These are phyloP conservation scores for Mortierella antarctica DNA, from an alignment of 192 early-diverging fungal genomes.

Conservation along the genomic window DNA sequence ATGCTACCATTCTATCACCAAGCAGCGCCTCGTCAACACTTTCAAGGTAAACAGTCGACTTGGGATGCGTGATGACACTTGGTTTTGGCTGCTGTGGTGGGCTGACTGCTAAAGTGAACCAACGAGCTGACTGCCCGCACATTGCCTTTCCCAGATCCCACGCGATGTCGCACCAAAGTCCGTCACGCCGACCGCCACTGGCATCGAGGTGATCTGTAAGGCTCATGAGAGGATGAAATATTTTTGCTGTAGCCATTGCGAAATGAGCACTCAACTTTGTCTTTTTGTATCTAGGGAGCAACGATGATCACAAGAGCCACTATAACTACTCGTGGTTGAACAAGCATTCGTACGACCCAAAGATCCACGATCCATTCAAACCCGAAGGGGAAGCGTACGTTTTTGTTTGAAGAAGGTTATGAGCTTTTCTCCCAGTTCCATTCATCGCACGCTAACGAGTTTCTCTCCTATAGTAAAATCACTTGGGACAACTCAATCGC, in stretches of 20 bases:
- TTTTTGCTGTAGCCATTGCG: too few species aligned
- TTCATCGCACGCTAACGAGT: neutral
- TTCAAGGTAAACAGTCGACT: slow-evolving; percentile 47
- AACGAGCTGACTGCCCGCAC: neutral
- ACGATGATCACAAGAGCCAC: slow-evolving; percentile 69
- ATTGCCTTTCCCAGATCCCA: slow-evolving; percentile 57
- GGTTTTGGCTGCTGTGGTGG: too few species aligned
- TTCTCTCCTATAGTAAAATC: slow-evolving; percentile 23
- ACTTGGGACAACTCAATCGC: slow-evolving; percentile 54
- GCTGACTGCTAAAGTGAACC: neutral
- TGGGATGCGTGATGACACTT: neutral
- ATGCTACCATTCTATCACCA: slow-evolving; percentile 82
- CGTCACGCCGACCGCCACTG: slow-evolving; percentile 50
- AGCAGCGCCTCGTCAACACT: slow-evolving; percentile 82
- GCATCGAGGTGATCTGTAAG: slow-evolving; percentile 61
- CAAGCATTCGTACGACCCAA: slow-evolving; percentile 73
- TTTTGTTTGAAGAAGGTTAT: neutral
- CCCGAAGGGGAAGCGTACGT: slow-evolving; percentile 46
- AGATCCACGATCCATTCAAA: slow-evolving; percentile 40
- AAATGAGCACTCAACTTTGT: neutral
- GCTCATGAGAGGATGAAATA: neutral
- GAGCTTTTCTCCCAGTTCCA: slow-evolving; percentile 3
- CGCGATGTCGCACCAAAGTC: slow-evolving; percentile 61
- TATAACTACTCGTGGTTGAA: slow-evolving; percentile 73
- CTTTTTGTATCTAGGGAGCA: slow-evolving; percentile 37